Conservation (phyloP, 2,329 filamentous ascomycete genomes). For the Colletotrichum sidae region DNA sequence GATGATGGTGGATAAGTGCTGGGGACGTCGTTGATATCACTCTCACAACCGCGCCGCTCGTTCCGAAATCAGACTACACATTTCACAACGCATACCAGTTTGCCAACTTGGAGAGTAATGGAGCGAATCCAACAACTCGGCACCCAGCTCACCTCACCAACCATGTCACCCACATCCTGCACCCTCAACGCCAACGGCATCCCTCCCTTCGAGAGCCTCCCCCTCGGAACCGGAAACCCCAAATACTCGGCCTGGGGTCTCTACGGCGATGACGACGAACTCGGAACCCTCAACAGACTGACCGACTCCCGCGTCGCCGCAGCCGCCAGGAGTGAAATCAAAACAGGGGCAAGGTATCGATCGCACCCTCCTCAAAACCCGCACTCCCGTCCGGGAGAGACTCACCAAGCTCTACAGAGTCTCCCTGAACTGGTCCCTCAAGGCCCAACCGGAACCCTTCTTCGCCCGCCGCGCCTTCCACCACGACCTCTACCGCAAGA, state of each 20-base stretch:
- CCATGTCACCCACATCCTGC: background rate
- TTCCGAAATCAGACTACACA: no score
- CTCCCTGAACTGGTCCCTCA: slow-evolving; percentile 49
- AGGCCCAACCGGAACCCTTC: slow-evolving; percentile 47
- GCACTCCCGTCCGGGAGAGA: background rate
- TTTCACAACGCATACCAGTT: no score
- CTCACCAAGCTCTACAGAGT: slow-evolving; percentile 38
- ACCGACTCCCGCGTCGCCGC: slow-evolving; percentile 64
- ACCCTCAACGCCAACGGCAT: slow-evolving; percentile 54
- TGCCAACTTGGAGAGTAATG: background rate
- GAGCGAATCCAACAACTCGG: slow-evolving; percentile 20
- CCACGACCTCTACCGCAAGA: slow-evolving; percentile 45
- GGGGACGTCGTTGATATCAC: slow-evolving; percentile 1
- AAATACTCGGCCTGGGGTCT: slow-evolving; percentile 58
- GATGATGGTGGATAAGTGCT: slow-evolving; percentile 3
- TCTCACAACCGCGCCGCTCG: background rate
- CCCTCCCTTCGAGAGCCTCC: slow-evolving; percentile 60
- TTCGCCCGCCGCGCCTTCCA: slow-evolving; percentile 46
- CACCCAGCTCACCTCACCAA: background rate
- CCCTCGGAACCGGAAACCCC: slow-evolving; percentile 59
- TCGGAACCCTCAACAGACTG: slow-evolving; percentile 71
- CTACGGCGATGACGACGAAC: slow-evolving; percentile 67
- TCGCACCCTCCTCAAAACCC: background rate
- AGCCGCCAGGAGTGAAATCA: slow-evolving; percentile 63
- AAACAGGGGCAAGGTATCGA: slow-evolving; percentile 61